Evolutionary conservation across 1,139 yeast genomes (phyloP).

Genomic region (Protomyces inundatus): DNA sequence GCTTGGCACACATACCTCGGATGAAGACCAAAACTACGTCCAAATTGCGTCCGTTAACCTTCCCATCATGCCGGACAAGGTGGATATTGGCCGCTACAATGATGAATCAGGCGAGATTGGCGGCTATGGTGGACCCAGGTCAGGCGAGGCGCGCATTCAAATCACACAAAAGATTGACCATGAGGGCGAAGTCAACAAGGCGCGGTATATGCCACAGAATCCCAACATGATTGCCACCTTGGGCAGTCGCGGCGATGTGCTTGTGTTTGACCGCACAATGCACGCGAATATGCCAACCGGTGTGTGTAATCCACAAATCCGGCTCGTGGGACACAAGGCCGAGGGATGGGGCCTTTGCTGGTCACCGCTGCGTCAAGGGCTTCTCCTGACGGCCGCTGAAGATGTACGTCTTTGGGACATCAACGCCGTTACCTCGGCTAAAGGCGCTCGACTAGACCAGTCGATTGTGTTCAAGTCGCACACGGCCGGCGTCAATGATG

Average conservation of each 20-base stretch:
- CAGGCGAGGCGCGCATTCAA: slow-evolving; percentile 43
- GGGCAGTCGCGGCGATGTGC: slow-evolving; percentile 68
- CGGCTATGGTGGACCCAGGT: slow-evolving; percentile 36
- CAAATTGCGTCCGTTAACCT: slow-evolving; percentile 68
- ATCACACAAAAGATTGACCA: slow-evolving; percentile 50
- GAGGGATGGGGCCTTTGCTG: slow-evolving; percentile 73
- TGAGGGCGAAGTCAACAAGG: slow-evolving; percentile 66
- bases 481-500: slow-evolving; percentile 41
- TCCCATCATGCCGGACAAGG: slow-evolving; percentile 43
- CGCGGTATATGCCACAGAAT: slow-evolving; percentile 74
- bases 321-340: slow-evolving; percentile 54
- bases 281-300: slow-evolving; percentile 41
- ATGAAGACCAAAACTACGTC: slow-evolving; percentile 68
- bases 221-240: slow-evolving; percentile 67
- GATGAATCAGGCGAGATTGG: slow-evolving; percentile 36
- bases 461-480: slow-evolving; percentile 32
- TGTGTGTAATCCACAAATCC: slow-evolving; percentile 39
- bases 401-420: slow-evolving; percentile 74
- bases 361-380: slow-evolving; percentile 44
- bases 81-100: slow-evolving; percentile 40
- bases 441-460: slow-evolving; percentile 19
- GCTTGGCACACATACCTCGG: slow-evolving; percentile 84
- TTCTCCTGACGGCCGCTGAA: slow-evolving; percentile 60
- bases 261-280: slow-evolving; percentile 56
- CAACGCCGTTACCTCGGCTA: slow-evolving; percentile 35